Conservation (phyloP, 768 basidiomycete species). For the Lactifluus hygrophoroides region DNA sequence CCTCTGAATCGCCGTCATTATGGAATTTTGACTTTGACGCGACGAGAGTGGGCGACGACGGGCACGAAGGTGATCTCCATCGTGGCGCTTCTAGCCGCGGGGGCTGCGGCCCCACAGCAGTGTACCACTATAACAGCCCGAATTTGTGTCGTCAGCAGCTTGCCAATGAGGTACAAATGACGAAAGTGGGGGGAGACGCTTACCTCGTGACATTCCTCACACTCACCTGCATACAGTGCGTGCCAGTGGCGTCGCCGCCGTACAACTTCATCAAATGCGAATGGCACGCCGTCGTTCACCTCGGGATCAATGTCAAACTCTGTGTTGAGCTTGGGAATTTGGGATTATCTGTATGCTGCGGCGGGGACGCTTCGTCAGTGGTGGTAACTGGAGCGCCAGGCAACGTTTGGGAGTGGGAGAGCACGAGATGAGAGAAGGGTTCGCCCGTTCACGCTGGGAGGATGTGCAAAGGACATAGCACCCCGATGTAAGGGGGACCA, state of each 20-base stretch:
- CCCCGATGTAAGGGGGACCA: too few relatives aligned
- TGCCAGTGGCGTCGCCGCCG: slow-evolving; percentile 54
- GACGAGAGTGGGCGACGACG: slow-evolving; percentile 7
- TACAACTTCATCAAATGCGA: slow-evolving; percentile 72
- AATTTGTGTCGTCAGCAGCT: too few relatives aligned
- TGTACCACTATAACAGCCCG: slow-evolving; percentile 60
- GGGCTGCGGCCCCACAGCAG: slow-evolving; percentile 65
- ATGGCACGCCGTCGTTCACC: slow-evolving; percentile 55
- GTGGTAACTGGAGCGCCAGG: background rate
- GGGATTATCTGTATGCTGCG: background rate
- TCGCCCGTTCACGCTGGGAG: slow-evolving; percentile 2
- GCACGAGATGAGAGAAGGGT: background rate
- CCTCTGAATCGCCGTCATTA: background rate
- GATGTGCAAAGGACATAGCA: too few relatives aligned
- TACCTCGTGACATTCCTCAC: slow-evolving; percentile 76
- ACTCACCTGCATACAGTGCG: slow-evolving; percentile 66
- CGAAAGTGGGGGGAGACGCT: slow-evolving; percentile 21
- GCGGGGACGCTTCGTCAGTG: slow-evolving; percentile 10
- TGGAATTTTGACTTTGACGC: background rate
- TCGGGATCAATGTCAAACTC: slow-evolving; percentile 55
- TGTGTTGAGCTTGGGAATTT: slow-evolving; percentile 7
- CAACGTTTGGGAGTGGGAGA: background rate
- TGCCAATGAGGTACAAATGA: too few relatives aligned
- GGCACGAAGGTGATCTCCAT: slow-evolving; percentile 57
- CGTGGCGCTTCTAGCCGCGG: slow-evolving; percentile 53